Conservation (phyloP, 257 asterid genomes). For the Forsythia suspensa region DNA sequence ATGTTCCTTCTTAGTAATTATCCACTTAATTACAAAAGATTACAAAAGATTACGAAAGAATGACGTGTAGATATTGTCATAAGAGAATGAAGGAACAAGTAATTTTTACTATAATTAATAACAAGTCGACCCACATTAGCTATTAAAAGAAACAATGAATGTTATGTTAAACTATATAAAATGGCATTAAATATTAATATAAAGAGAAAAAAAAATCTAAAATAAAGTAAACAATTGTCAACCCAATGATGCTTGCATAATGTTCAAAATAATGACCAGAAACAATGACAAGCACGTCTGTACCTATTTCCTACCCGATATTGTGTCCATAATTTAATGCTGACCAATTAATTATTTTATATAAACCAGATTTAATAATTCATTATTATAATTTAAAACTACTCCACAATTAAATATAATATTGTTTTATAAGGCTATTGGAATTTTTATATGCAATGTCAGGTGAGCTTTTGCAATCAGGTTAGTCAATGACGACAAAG, state of each 20-base stretch:
- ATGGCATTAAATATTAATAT: too few species aligned
- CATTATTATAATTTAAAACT: neutral
- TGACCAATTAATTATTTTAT: neutral
- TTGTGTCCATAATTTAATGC: neutral
- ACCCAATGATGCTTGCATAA: neutral
- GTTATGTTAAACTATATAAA: too few species aligned
- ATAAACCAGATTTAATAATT: neutral
- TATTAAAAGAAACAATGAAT: too few species aligned
- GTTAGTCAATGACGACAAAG: neutral
- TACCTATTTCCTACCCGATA: neutral
- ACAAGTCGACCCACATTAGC: too few species aligned
- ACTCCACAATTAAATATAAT: neutral
- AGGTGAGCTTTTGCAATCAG: neutral
- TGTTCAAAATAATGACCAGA: conserved; percentile 21
- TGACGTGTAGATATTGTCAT: too few species aligned
- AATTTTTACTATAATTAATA: too few species aligned
- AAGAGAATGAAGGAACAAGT: too few species aligned
- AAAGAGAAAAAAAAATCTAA: neutral
- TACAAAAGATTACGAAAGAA: too few species aligned
- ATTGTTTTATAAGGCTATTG: neutral
- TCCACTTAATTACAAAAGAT: too few species aligned
- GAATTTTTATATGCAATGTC: neutral
- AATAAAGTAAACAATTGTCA: neutral
- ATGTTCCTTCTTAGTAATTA: too few species aligned
- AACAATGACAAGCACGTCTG: conserved; percentile 18